phyloP scores from a whole-genome alignment of 257 asterid species.

The Lantana camara region DNA sequence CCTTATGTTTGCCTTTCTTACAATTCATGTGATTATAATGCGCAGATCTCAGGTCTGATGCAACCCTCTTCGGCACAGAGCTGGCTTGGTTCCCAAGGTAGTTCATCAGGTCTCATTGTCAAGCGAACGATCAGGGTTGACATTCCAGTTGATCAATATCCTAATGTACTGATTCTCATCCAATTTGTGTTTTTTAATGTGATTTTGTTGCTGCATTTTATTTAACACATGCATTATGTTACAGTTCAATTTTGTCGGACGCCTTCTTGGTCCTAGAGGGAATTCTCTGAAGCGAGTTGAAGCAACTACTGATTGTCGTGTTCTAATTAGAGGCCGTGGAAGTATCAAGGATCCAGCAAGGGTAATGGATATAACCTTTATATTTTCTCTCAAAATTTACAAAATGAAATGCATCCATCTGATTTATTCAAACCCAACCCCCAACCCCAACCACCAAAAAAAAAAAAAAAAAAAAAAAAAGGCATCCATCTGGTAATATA shows the following conservation, averaged over 20 bases:
- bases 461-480: too few relatives aligned
- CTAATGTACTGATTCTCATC: conserved; percentile 57
- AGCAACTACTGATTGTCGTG: conserved; percentile 95
- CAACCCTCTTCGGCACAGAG: conserved; percentile 73
- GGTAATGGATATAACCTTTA: conserved; percentile 43
- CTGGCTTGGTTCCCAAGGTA: conserved; percentile 90
- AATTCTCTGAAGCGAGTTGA: conserved; percentile 97
- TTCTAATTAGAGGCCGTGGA: conserved; percentile 95
- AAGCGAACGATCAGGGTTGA: conserved; percentile 92
- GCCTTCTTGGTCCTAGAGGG: conserved; percentile 99
- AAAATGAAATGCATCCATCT: conserved; percentile 22
- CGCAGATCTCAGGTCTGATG: conserved; percentile 86
- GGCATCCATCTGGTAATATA: conserved; percentile 26
- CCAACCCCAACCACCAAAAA: too few relatives aligned
- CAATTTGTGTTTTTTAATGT: conserved; percentile 17
- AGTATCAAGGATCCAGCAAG: conserved; percentile 94
- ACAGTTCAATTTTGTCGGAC: conserved; percentile 98
- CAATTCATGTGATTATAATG: conserved; percentile 35
- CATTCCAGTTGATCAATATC: conserved; percentile 91
- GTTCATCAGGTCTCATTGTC: conserved; percentile 88
- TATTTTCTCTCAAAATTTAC: conserved; percentile 3
- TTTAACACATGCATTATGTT: conserved; percentile 26
- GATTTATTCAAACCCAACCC: too few relatives aligned
- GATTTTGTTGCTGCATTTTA: conserved; percentile 12
- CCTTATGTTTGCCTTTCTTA: conserved; percentile 33